Conservation (phyloP, 805 yeast genomes). For the Candida montana region DNA sequence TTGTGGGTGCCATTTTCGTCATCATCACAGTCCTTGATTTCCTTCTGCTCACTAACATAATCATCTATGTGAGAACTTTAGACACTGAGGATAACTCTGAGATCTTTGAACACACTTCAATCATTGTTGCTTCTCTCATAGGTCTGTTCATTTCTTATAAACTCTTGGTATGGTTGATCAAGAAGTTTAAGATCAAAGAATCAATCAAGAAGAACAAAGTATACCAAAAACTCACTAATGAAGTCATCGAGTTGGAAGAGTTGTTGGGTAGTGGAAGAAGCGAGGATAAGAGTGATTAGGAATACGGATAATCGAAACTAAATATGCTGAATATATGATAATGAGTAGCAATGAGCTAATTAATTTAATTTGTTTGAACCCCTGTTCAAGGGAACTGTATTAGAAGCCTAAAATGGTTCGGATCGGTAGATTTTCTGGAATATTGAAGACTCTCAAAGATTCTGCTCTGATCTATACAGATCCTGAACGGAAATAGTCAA, state of each 20-base stretch:
- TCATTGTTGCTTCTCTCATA: conserved; percentile 12
- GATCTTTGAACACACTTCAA: conserved; percentile 15
- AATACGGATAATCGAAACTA: background rate
- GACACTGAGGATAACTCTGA: conserved; percentile 18
- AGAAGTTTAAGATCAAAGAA: conserved; percentile 16
- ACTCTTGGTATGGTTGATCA: conserved; percentile 18
- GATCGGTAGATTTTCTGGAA: too few species aligned
- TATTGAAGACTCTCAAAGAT: too few species aligned
- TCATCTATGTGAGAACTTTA: conserved; percentile 31
- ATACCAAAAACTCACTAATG: conserved; percentile 20
- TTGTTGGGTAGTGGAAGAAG: conserved; percentile 9
- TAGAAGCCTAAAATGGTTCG: too few species aligned
- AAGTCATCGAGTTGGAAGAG: conserved; percentile 21
- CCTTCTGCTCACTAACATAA: conserved; percentile 30
- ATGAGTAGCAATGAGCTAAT: too few species aligned
- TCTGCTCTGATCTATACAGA: too few species aligned
- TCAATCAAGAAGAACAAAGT: conserved; percentile 14
- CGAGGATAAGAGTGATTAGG: conserved; percentile 11
- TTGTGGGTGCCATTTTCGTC: conserved; percentile 24
- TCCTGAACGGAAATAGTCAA: too few species aligned
- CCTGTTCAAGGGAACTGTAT: too few species aligned
- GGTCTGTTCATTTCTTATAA: conserved; percentile 20
- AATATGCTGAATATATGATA: too few species aligned
- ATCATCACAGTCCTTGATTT: conserved; percentile 26
- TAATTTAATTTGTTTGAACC: too few species aligned